Base-by-base conservation (phyloP, 2,329 filamentous ascomycete genomes). In the Fusarium redolens region DNA sequence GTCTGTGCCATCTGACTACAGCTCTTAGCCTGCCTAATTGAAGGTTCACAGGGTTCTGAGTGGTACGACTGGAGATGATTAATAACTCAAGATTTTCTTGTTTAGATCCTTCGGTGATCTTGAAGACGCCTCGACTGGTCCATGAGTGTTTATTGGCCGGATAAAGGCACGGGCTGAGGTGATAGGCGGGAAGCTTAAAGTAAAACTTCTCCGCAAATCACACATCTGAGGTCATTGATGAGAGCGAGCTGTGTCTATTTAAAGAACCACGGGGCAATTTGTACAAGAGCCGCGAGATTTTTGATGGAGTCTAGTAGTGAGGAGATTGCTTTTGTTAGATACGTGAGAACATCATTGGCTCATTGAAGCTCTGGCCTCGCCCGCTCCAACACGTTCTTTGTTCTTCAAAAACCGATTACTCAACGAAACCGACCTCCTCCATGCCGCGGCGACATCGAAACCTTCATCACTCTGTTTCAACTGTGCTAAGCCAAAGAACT, bases 11-110 rank as follows among this genome's bases (percentile, higher is more conserved):
- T 22, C 48, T 25, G 3, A 51, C 30, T 35, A 7, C 48, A 25
- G 12, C 4, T 7, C 5, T 22, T 51, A 51, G 48, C n/a, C 35
- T 14, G 48, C 15, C 30, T 4, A 25, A 11, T 22, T 35, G 8
- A 10, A 11, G 18, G 1, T 11, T 18, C 13, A 12, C 31, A 35
- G n/a, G 31, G n/a, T 1, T 7, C 4, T 0, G 4, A 22, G n/a
- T 51, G 17, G 48, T 5, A 25, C 4, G 12, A 2, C 1, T 12
- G 15, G 3, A 14, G 7, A 3, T 7, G 8, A 51, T 11, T 14
- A 35, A 51, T 51, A 25, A 6, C 31, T 35, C n/a, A 25, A 18
- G 30, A 11, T 22, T 25, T 51, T 18, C 48, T 14, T 18, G 1
- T 3, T 35, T 25, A 13, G 47, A 33, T 35, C 47, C 7, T 22